Conservation (phyloP, 768 basidiomycete genomes). For the Gymnopilus dilepis region DNA sequence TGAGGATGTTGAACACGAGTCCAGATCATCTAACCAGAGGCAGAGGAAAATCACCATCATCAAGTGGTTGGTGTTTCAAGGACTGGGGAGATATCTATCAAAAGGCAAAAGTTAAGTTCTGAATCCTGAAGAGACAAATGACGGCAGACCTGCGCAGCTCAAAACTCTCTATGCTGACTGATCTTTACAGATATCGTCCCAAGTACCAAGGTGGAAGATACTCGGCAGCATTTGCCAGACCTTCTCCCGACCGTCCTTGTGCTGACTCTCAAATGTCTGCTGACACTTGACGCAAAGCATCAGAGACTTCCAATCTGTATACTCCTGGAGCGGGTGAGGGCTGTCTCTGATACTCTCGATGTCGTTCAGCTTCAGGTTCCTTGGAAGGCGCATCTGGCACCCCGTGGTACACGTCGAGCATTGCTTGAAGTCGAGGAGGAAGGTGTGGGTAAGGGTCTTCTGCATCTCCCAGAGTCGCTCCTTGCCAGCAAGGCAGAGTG, state of each 20-base stretch:
- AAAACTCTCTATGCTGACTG: slow-evolving; percentile 34
- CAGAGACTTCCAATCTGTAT: slow-evolving; percentile 38
- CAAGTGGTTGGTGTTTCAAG: too few species aligned
- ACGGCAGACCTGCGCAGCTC: not conserved
- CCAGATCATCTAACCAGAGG: too few species aligned
- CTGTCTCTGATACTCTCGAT: slow-evolving; percentile 39
- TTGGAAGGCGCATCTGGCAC: slow-evolving; percentile 34
- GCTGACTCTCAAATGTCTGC: slow-evolving; percentile 33
- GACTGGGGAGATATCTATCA: too few species aligned
- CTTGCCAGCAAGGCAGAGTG: slow-evolving; percentile 46
- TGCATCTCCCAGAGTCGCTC: slow-evolving; percentile 45
- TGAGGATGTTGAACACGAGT: not conserved
- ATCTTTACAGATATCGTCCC: slow-evolving; percentile 43
- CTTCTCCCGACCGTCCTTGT: slow-evolving; percentile 39
- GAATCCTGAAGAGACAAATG: too few species aligned
- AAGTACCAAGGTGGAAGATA: slow-evolving; percentile 43
- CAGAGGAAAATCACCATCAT: too few species aligned
- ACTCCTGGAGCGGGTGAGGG: slow-evolving; percentile 45
- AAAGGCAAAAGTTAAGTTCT: not conserved
- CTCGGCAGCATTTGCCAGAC: slow-evolving; percentile 43
- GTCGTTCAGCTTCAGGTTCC: slow-evolving; percentile 31
- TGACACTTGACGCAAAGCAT: slow-evolving; percentile 40
- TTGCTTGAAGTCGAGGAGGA: slow-evolving; percentile 42
- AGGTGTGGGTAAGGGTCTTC: slow-evolving; percentile 40
- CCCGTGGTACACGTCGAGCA: slow-evolving; percentile 32